phyloP scores from a whole-genome alignment of 352 stramenopile species.

The Pythium brachiatum region DNA sequence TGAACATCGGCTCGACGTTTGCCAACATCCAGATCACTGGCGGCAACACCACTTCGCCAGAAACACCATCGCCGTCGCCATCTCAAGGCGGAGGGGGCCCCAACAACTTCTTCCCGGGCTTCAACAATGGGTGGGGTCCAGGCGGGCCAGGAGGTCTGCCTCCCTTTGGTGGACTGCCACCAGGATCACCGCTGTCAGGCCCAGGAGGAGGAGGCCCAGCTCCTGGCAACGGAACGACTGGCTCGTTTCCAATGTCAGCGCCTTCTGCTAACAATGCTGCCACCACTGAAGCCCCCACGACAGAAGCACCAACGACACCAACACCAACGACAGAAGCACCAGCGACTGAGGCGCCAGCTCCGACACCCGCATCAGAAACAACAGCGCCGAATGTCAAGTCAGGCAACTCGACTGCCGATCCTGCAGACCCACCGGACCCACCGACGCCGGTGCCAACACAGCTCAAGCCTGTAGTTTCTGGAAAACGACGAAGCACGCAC shows the following conservation, averaged over 20 bases:
- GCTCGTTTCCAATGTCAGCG: too few relatives aligned
- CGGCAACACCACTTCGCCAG: slow-evolving; percentile 7
- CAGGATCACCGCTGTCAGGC: neutral
- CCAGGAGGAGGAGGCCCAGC: too few relatives aligned
- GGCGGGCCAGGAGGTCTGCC: neutral
- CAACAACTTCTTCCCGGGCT: neutral
- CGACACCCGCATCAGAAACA: neutral
- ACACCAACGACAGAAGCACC: neutral
- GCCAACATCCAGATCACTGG: slow-evolving; percentile 26
- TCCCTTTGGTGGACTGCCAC: neutral
- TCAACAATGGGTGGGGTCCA: neutral
- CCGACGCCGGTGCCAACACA: neutral
- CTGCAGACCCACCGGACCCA: neutral
- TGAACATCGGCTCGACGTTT: slow-evolving; percentile 27
- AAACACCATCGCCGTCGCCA: neutral
- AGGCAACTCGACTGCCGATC: neutral
- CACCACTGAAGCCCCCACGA: slow-evolving; percentile 1
- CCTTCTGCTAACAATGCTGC: too few relatives aligned
- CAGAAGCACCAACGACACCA: slow-evolving; percentile 3
- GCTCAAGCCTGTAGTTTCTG: neutral
- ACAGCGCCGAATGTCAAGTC: neutral
- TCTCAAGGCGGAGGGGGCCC: too few relatives aligned
- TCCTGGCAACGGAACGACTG: neutral
- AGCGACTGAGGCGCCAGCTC: neutral
- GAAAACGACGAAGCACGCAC: neutral